Conservation (phyloP, 371 early-diverging fungal genomes). For the Mortierella sp. region DNA sequence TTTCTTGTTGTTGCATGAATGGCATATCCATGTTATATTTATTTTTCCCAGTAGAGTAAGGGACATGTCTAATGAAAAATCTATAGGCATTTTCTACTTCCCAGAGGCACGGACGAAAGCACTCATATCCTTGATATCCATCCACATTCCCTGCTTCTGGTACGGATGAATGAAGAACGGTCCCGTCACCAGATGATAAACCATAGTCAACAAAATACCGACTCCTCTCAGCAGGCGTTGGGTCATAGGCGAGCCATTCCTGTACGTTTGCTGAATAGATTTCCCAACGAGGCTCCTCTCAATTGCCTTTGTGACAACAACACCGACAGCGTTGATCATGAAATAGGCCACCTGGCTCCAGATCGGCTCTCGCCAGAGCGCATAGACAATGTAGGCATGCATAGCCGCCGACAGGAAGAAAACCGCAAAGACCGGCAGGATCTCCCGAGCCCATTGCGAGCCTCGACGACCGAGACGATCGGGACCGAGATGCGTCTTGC, state of each 20-base stretch:
- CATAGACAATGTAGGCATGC: slow-evolving; percentile 42
- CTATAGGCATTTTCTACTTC: not conserved
- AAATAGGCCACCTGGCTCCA: slow-evolving; percentile 45
- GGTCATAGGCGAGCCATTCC: not conserved
- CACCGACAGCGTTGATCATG: slow-evolving; percentile 34
- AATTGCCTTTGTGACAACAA: slow-evolving; percentile 24
- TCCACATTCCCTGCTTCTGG: slow-evolving; percentile 33
- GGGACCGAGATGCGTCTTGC: slow-evolving; percentile 14
- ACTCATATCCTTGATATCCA: slow-evolving; percentile 26
- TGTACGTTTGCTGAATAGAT: slow-evolving; percentile 3
- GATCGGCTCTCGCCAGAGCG: slow-evolving; percentile 31
- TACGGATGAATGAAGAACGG: slow-evolving; percentile 50
- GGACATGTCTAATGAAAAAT: not conserved
- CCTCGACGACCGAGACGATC: slow-evolving; percentile 17
- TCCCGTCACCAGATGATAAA: slow-evolving; percentile 24
- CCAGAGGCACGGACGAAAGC: slow-evolving; percentile 33
- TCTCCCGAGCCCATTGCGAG: slow-evolving; percentile 4
- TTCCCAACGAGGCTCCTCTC: slow-evolving; percentile 19
- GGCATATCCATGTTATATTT: too few species aligned
- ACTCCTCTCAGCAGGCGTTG: not conserved
- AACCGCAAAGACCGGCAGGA: slow-evolving; percentile 31
- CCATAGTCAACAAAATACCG: slow-evolving; percentile 19
- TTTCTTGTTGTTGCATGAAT: not conserved
- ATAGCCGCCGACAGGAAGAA: slow-evolving; percentile 34
- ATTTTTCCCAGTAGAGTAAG: too few species aligned